phyloP scores from a whole-genome alignment of 768 basidiomycete species.

The Kwoniella bestiolae region DNA sequence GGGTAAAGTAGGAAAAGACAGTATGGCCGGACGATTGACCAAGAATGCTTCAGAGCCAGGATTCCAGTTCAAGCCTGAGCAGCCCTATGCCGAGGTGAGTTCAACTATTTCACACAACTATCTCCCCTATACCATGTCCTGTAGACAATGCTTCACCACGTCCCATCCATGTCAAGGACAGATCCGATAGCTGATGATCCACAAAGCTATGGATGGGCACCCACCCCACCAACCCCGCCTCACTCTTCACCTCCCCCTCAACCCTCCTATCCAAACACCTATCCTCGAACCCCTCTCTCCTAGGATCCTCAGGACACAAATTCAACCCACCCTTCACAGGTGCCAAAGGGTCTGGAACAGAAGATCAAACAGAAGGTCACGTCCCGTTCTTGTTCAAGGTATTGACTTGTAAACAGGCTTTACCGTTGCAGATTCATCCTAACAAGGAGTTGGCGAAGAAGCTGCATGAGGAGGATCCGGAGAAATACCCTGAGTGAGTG shows the following conservation, averaged over 20 bases:
- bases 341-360: slow-evolving; percentile 21
- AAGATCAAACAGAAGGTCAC: slow-evolving; percentile 31
- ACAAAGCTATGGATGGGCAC: slow-evolving; percentile 55
- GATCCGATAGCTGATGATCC: too few relatives aligned
- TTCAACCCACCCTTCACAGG: slow-evolving; percentile 28
- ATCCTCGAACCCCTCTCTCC: slow-evolving; percentile 15
- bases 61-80: slow-evolving; percentile 32
- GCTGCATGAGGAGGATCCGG: slow-evolving; percentile 46
- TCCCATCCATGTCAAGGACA: too few relatives aligned
- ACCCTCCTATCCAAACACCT: slow-evolving; percentile 32
- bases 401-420: slow-evolving; percentile 51
- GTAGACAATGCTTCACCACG: too few relatives aligned
- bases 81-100: slow-evolving; percentile 46
- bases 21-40: slow-evolving; percentile 34
- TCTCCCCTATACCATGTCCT: neutral
- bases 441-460: slow-evolving; percentile 47
- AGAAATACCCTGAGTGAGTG: slow-evolving; percentile 46
- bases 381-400: slow-evolving; percentile 54
- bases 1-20: slow-evolving; percentile 45
- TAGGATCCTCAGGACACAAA: slow-evolving; percentile 32
- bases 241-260: slow-evolving; percentile 18
- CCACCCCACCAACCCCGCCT: slow-evolving; percentile 48
- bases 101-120: neutral
- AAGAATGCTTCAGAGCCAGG: slow-evolving; percentile 32
- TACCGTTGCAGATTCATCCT: slow-evolving; percentile 54